Evolutionary conservation across 139 green algal genomes (phyloP).

Genomic region (Coelastrella sp.): DNA sequence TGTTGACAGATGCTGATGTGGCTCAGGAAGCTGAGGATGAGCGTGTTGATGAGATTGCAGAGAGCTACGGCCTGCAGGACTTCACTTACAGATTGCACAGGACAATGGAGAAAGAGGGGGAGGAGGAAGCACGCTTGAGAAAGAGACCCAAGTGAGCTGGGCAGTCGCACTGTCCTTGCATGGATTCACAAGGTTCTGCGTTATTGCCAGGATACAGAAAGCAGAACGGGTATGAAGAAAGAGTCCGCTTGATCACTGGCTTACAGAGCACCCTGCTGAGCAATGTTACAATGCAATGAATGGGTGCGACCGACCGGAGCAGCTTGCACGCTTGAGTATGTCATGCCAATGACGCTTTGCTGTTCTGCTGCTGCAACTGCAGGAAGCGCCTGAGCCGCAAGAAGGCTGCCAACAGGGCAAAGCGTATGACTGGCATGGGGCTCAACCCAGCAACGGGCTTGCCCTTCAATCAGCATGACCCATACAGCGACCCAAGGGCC

Average conservation of each 20-base stretch:
- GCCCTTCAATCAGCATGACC: constrained; percentile 34
- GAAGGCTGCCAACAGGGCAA: constrained; percentile 67
- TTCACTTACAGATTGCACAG: constrained; percentile 75
- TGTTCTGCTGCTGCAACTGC: neutral
- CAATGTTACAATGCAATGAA: too few relatives aligned
- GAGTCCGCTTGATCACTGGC: too few relatives aligned
- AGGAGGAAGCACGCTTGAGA: constrained; percentile 63
- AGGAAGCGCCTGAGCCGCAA: constrained; percentile 71
- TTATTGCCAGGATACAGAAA: too few relatives aligned
- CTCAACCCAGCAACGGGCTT: constrained; percentile 54
- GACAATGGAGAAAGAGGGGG: constrained; percentile 72
- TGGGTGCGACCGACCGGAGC: too few relatives aligned
- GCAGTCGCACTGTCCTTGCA: too few relatives aligned
- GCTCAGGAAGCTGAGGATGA: constrained; percentile 64
- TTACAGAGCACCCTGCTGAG: too few relatives aligned
- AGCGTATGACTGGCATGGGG: constrained; percentile 78
- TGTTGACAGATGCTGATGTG: constrained; percentile 28
- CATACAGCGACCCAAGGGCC: neutral
- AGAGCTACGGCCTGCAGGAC: constrained; percentile 68
- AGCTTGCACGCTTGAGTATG: too few relatives aligned
- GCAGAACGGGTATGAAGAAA: too few relatives aligned
- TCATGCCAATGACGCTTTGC: neutral
- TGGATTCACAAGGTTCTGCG: too few relatives aligned
- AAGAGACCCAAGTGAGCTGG: constrained; percentile 55
- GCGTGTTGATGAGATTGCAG: constrained; percentile 61